A percentile compares a stretch with the other conserved stretches of the same genome.
These are phyloP conservation scores for Gypsophila paniculata DNA, from an alignment of 179 eudicot genomes.

Conservation along the genomic window DNA sequence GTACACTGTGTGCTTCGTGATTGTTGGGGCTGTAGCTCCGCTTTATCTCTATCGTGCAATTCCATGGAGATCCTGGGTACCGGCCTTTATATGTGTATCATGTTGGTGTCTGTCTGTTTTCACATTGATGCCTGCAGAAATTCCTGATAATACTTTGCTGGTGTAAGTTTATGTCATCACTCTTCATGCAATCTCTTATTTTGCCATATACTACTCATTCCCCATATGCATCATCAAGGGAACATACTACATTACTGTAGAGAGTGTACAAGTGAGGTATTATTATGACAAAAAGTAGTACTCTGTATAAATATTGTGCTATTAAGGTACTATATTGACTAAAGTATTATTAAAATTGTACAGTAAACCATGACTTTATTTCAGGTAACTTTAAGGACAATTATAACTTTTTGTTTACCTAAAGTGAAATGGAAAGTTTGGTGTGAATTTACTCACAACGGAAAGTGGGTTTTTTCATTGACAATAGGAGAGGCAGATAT, in stretches of 20 bases:
- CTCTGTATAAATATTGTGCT: background rate
- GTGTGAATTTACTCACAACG: background rate
- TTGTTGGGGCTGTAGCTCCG: constrained; percentile 56
- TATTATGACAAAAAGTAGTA: background rate
- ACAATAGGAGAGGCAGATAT: background rate
- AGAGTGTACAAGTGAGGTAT: background rate
- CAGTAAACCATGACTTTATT: too few relatives aligned
- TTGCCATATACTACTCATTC: constrained; percentile 7
- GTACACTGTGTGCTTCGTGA: constrained; percentile 76
- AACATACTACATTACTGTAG: background rate
- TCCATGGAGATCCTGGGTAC: constrained; percentile 56
- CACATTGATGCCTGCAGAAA: constrained; percentile 96
- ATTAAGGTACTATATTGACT: background rate
- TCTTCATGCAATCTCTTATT: background rate
- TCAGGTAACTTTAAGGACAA: background rate
- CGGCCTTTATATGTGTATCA: constrained; percentile 56
- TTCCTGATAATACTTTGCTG: constrained; percentile 80
- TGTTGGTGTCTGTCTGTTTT: constrained; percentile 80
- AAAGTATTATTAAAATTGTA: background rate
- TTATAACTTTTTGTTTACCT: background rate
- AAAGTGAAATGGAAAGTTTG: background rate
- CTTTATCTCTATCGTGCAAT: constrained; percentile 46
- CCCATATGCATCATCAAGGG: background rate
- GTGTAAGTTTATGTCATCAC: constrained; percentile 55
- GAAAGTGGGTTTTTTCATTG: background rate